Conservation (phyloP, 1,139 yeast genomes). For the Yamadazyma sp. region DNA sequence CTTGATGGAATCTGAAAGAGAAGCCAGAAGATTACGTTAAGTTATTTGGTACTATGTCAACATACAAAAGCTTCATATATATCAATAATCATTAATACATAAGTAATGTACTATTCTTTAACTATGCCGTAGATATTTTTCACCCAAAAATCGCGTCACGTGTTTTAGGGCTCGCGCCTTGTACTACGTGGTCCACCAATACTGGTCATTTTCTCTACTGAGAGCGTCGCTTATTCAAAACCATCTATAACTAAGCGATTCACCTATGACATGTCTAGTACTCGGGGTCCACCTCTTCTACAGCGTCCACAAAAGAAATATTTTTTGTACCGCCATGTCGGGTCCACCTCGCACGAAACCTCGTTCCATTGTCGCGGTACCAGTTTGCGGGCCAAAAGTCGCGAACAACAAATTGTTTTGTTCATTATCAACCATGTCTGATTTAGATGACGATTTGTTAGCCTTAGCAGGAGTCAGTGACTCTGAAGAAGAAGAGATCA, state of each 20-base stretch:
- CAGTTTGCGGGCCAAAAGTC: not conserved
- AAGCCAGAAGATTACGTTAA: constrained; percentile 78
- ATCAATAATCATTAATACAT: constrained; percentile 5
- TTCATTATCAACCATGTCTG: constrained; percentile 36
- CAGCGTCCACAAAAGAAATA: too few species aligned
- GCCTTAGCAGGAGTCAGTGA: constrained; percentile 80
- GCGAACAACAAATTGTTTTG: not conserved
- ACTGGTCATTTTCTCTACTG: too few species aligned
- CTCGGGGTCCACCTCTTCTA: too few species aligned
- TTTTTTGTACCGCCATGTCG: too few species aligned
- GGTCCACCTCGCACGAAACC: too few species aligned
- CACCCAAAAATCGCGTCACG: too few species aligned
- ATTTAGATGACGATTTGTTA: constrained; percentile 84
- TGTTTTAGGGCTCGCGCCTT: constrained; percentile 8
- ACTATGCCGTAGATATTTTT: too few species aligned
- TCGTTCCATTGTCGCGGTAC: too few species aligned
- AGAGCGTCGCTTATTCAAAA: too few species aligned
- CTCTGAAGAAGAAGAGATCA: constrained; percentile 28
- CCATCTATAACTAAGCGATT: too few species aligned
- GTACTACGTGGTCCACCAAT: not conserved
- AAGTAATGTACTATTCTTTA: constrained; percentile 2
- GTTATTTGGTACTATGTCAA: constrained; percentile 4
- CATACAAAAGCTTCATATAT: constrained; percentile 3
- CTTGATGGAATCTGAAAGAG: constrained; percentile 99
- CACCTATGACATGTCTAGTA: too few species aligned